These are phyloP conservation scores for Aspergillus udagawae DNA, from an alignment of 2,329 filamentous ascomycete species.

Conservation along the genomic window DNA sequence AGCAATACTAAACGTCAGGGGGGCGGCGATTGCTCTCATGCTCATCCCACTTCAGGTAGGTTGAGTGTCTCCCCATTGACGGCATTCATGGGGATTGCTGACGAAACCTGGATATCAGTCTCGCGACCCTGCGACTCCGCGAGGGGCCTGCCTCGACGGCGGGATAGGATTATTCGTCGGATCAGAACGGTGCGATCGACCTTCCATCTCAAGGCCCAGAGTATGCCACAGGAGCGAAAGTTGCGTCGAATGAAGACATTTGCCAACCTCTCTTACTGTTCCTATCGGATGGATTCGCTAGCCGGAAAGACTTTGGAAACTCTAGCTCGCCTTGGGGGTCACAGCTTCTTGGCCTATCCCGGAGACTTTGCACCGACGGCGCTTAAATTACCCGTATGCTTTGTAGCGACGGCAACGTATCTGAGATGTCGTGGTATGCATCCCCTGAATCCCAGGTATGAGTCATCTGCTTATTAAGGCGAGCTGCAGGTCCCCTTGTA, in stretches of 20 bases:
- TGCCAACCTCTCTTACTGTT: conserved; percentile 25
- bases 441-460: neutral
- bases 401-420: conserved; percentile 39
- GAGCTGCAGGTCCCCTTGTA: conserved; percentile 23
- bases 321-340: conserved; percentile 42
- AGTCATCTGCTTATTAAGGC: neutral
- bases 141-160: conserved; percentile 9
- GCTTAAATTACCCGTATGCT: conserved; percentile 40
- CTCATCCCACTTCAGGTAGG: conserved; percentile 3
- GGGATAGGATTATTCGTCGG: conserved; percentile 22
- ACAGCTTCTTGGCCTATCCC: conserved; percentile 37
- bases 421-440: conserved; percentile 34
- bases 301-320: conserved; percentile 36
- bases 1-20: conserved; percentile 1
- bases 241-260: conserved; percentile 40
- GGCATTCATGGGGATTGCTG: neutral
- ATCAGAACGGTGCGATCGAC: conserved; percentile 35
- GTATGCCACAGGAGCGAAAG: conserved; percentile 14
- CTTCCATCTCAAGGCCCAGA: conserved; percentile 20
- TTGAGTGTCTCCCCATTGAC: neutral
- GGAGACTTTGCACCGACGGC: conserved; percentile 34
- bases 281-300: conserved; percentile 29
- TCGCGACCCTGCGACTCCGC: neutral
- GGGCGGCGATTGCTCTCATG: neutral
- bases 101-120: neutral